These are phyloP conservation scores for Saccharomyces cerevisiae DNA, from an alignment of 805 yeast species.

Conservation along the genomic window DNA sequence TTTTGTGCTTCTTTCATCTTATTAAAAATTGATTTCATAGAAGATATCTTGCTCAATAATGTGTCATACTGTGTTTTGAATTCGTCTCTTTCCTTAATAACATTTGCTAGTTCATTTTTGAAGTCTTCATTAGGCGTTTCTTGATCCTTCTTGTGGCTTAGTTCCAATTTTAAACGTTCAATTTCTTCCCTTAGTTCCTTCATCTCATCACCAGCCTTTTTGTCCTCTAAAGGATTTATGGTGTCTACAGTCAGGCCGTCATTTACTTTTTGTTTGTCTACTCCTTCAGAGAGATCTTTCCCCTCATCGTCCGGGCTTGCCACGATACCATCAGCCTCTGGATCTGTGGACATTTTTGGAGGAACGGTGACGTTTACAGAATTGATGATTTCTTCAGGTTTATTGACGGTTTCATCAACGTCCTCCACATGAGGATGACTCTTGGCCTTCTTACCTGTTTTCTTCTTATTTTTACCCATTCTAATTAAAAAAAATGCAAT, in stretches of 20 bases:
- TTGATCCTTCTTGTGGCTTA: background rate
- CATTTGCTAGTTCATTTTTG: conserved; percentile 26
- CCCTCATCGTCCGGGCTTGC: background rate
- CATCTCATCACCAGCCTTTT: background rate
- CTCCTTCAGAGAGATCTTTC: background rate
- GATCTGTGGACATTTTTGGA: conserved; percentile 7
- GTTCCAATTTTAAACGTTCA: conserved; percentile 4
- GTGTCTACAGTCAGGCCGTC: background rate
- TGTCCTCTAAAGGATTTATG: background rate
- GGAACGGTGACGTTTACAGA: conserved; percentile 17
- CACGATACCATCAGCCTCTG: background rate
- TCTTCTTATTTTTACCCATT: conserved; percentile 14
- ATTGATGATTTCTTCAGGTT: background rate
- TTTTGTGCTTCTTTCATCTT: conserved; percentile 66
- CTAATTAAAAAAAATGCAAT: background rate
- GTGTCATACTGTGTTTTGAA: conserved; percentile 54
- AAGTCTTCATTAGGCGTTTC: background rate
- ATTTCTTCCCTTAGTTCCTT: conserved; percentile 2
- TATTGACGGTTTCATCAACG: background rate
- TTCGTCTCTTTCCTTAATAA: conserved; percentile 46
- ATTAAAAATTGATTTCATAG: conserved; percentile 64
- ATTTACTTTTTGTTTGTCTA: background rate
- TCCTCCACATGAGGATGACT: background rate
- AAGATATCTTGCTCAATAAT: conserved; percentile 52
- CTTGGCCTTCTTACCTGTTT: conserved; percentile 4